Evolutionary conservation across 768 basidiomycete genomes (phyloP).

Genomic region (Pleurotus eryngii): DNA sequence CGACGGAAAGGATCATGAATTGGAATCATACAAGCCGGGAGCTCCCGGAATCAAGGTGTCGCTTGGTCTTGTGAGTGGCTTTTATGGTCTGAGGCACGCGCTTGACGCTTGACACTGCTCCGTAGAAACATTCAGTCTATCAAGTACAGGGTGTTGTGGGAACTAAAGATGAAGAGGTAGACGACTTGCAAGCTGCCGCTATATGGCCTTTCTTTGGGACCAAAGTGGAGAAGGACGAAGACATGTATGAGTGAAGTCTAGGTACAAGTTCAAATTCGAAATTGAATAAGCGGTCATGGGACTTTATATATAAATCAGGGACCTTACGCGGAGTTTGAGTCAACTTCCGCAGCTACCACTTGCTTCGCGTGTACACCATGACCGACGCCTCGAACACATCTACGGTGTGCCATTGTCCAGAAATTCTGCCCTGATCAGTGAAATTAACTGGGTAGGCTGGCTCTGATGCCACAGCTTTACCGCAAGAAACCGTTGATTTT

Average conservation of each 20-base stretch:
- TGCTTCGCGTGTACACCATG: background rate
- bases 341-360: background rate
- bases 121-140: slow-evolving; percentile 41
- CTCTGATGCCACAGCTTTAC: slow-evolving; percentile 18
- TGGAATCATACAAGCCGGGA: slow-evolving; percentile 45
- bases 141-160: slow-evolving; percentile 44
- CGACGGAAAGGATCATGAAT: slow-evolving; percentile 20
- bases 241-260: slow-evolving; percentile 21
- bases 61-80: slow-evolving; percentile 47
- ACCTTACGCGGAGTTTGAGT: no score
- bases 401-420: background rate
- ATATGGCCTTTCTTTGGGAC: slow-evolving; percentile 49
- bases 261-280: background rate
- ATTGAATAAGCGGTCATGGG: no score
- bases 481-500: slow-evolving; percentile 45
- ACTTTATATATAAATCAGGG: no score
- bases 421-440: background rate
- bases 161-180: slow-evolving; percentile 37
- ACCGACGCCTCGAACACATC: background rate
- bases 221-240: slow-evolving; percentile 32
- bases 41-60: slow-evolving; percentile 60
- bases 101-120: background rate
- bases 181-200: slow-evolving; percentile 44
- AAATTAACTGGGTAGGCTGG: background rate
- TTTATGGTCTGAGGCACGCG: background rate